phyloP scores from a whole-genome alignment of 2,329 filamentous ascomycete genomes.

The Leptographium lundbergii region DNA sequence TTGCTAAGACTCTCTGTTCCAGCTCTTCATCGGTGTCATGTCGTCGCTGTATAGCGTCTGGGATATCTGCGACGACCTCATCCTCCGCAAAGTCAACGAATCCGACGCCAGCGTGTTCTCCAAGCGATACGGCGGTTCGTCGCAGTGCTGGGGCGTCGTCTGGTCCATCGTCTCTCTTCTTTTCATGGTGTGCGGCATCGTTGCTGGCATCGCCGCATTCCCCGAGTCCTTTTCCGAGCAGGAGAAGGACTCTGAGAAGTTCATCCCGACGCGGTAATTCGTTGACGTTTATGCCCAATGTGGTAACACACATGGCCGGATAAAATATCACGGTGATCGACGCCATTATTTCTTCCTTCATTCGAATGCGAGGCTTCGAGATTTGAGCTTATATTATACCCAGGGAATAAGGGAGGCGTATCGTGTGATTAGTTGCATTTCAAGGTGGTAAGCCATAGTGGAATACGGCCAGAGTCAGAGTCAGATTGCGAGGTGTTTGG shows the following conservation, averaged over 20 bases:
- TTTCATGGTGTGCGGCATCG: conserved; percentile 61
- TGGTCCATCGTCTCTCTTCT: conserved; percentile 62
- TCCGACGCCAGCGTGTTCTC: conserved; percentile 73
- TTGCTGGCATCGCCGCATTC: conserved; percentile 68
- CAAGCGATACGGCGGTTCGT: conserved; percentile 64
- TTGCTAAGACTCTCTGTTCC: background rate
- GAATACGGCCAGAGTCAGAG: background rate
- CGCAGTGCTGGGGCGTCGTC: conserved; percentile 68
- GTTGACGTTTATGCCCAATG: background rate
- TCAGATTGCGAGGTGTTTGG: background rate
- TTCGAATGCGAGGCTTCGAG: background rate
- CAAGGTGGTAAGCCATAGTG: background rate
- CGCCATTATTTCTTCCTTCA: background rate
- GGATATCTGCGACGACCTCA: conserved; percentile 77
- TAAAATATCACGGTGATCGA: background rate
- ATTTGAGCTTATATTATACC: conserved; percentile 1
- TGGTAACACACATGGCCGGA: background rate
- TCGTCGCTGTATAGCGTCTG: conserved; percentile 68
- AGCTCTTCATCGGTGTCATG: conserved; percentile 75
- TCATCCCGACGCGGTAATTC: conserved; percentile 34
- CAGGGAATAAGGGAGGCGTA: background rate
- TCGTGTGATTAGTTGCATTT: background rate
- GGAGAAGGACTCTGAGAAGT: conserved; percentile 53
- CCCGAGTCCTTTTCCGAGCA: conserved; percentile 57
- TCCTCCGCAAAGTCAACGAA: conserved; percentile 66